Evolutionary conservation across 192 early-diverging fungal species (phyloP).

Genomic region (Mortierella alpina): DNA sequence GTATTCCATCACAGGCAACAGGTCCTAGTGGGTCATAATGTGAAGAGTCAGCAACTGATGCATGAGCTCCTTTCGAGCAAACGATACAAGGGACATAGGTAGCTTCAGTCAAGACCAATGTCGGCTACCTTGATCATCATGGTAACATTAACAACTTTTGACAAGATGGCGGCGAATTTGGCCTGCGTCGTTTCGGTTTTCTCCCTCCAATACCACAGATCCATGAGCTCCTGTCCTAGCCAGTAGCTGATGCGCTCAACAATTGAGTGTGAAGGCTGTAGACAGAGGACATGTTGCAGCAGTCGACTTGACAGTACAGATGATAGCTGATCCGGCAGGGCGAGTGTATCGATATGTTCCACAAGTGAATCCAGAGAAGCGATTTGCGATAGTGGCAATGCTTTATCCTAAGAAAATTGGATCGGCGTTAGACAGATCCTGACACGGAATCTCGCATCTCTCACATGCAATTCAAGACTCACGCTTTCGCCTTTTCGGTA

Average conservation of each 20-base stretch:
- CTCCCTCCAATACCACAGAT: constrained; percentile 58
- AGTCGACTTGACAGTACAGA: constrained; percentile 58
- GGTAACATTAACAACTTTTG: constrained; percentile 52
- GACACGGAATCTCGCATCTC: background rate
- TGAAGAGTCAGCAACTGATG: background rate
- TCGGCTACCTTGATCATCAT: constrained; percentile 58
- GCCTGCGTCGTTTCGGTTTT: constrained; percentile 34
- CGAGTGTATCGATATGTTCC: constrained; percentile 56
- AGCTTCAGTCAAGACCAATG: background rate
- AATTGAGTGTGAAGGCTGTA: constrained; percentile 18
- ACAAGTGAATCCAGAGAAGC: constrained; percentile 55
- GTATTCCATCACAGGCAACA: constrained; percentile 60
- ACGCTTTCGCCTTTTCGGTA: constrained; percentile 43
- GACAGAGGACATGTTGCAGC: constrained; percentile 60
- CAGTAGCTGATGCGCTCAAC: constrained; percentile 57
- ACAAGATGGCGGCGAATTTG: constrained; percentile 42
- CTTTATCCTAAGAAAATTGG: constrained; percentile 21
- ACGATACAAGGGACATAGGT: background rate
- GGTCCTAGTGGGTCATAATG: constrained; percentile 30
- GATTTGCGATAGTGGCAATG: constrained; percentile 54
- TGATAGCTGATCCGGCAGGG: constrained; percentile 60
- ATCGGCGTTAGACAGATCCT: no score
- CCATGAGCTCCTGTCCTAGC: constrained; percentile 61
- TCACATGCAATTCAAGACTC: background rate
- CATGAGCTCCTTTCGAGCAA: no score